Evolutionary conservation across 2,329 filamentous ascomycete genomes (phyloP), one percentile per base, ranked within the genome.

Genomic region (Capronia epimyces): DNA sequence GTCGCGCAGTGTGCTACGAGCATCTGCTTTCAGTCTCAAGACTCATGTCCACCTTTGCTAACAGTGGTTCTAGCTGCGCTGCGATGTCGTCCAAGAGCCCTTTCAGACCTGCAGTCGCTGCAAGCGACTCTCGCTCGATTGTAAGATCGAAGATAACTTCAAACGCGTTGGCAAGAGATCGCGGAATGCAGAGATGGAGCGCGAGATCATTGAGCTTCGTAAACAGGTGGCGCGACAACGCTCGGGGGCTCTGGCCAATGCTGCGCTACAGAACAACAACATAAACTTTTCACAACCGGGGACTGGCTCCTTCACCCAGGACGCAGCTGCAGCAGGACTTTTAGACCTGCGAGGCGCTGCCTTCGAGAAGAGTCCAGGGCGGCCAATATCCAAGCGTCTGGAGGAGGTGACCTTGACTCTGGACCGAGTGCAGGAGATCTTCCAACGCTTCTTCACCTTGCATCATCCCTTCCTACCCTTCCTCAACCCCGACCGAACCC

Each of bases 71-170:
- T 55, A 85, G 82, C 73, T 85, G 53, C 78, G 80, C 63, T 86
- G 82, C 69, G 81, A 85, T 69, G 82, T 84, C 55, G 69, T 79
- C 50, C 79, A 82, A 63, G 79, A 83, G 40, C 81, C 81, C 9
- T 84, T 81, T 67, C 72, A 73, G 53, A 72, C 76, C 45, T 86
- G 82, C 67, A 75, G 75, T 31, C 75, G 82, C 54, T 86, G 82
- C 66, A 71, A 75, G 55, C 82, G 82, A 59, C 75, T 84, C 50
- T 76, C 75, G 53, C 76, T 84, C 32, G 73, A 75, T 48, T 85
- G 82, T 68, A 80, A 81, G 62, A 83, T 86, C 65, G 81, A 84
- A 62, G 78, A 80, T 55, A 82, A 82, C 66, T 86, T 85, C 71
- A 84, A 83, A 69, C 77, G 82, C 54, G 71, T 84, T 27, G 82